A percentile compares a stretch with the other conserved stretches of the same genome.
These are phyloP conservation scores for Marchantia polymorpha DNA, from an alignment of 225 moss, liverwort and hornwort genomes.

Conservation along the genomic window DNA sequence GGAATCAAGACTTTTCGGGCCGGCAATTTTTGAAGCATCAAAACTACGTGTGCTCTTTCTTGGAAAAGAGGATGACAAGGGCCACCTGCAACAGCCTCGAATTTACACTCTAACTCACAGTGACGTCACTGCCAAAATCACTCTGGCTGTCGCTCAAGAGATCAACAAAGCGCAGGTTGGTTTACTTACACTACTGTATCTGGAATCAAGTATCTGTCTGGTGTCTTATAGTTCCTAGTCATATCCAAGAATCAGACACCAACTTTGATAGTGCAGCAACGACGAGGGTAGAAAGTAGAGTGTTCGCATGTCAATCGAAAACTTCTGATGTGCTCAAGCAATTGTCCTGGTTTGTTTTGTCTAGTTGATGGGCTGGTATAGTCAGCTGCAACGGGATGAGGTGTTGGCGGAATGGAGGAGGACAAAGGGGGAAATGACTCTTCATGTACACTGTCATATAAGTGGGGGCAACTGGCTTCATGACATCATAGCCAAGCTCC, in stretches of 20 bases:
- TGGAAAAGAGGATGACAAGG: conserved; percentile 50
- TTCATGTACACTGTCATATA: conserved; percentile 99
- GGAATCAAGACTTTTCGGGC: conserved; percentile 85
- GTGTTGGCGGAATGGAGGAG: conserved; percentile 90
- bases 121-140: conserved; percentile 85
- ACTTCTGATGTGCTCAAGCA: neutral
- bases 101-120: conserved; percentile 94
- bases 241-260: neutral
- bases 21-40: conserved; percentile 86
- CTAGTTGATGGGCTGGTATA: conserved; percentile 97
- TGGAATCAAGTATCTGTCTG: no score
- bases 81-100: conserved; percentile 66
- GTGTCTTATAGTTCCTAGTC: neutral
- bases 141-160: conserved; percentile 83
- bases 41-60: conserved; percentile 83
- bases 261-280: neutral
- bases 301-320: neutral
- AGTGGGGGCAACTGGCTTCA: conserved; percentile 89
- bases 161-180: conserved; percentile 93
- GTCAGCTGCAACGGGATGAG: conserved; percentile 85
- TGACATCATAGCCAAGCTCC: conserved; percentile 81
- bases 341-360: neutral
- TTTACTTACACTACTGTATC: neutral
- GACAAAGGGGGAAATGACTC: conserved; percentile 82
- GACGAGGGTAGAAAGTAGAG: neutral